Conservation (phyloP, 2,329 filamentous ascomycete species). For the Lachnellula willkommii region DNA sequence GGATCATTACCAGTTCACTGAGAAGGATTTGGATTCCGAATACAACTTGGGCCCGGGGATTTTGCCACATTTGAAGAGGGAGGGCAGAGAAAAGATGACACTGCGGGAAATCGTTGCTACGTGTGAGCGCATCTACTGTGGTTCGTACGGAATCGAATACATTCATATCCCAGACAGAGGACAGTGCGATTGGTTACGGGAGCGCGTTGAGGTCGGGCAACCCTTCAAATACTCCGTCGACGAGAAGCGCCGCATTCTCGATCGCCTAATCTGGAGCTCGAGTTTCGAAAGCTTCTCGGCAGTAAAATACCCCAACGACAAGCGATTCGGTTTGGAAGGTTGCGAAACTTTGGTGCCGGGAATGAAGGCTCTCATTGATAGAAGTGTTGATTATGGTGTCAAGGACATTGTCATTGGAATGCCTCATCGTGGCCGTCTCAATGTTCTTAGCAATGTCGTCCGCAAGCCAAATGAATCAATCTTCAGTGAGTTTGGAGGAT, state of each 20-base stretch:
- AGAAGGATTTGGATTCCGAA: constrained; percentile 88
- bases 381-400: constrained; percentile 95
- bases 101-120: constrained; percentile 87
- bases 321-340: constrained; percentile 96
- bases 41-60: constrained; percentile 93
- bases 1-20: constrained; percentile 90
- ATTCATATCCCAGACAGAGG: constrained; percentile 97
- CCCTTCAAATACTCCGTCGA: constrained; percentile 98
- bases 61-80: constrained; percentile 84
- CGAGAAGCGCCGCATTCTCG: constrained; percentile 95
- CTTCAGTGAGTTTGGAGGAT: constrained; percentile 95
- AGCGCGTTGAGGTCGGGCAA: constrained; percentile 86
- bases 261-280: constrained; percentile 96
- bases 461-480: constrained; percentile 99
- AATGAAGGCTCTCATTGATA: constrained; percentile 98
- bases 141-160: constrained; percentile 96
- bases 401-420: constrained; percentile 99
- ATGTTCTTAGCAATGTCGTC: constrained; percentile 96
- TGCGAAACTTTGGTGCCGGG: constrained; percentile 95
- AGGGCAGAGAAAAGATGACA: constrained; percentile 90
- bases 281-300: constrained; percentile 95
- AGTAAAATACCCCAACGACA: constrained; percentile 99
- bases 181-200: constrained; percentile 96
- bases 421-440: constrained; percentile 97
- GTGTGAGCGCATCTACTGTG: constrained; percentile 94